Evolutionary conservation across 306 rosid genomes (phyloP), one percentile per base, ranked within the genome.

Genomic region (Elaeagnus macrophylla): DNA sequence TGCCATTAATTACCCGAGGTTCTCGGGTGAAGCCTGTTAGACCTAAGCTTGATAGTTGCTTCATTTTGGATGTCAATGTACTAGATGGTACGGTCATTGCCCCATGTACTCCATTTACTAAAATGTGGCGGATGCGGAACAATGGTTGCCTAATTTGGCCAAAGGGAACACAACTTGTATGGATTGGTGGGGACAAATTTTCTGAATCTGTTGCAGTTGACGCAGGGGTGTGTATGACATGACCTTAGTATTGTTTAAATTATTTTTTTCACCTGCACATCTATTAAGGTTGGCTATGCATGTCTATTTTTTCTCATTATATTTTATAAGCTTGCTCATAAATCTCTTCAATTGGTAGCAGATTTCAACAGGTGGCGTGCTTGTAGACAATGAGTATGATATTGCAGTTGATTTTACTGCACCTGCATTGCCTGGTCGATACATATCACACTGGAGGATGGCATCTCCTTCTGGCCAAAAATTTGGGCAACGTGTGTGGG

Each of bases 401-500:
- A 35, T 93, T 67, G 99, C 96, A 7, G 94, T 82, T 72, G 94
- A 87, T 62, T 84, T 87, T 37, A 80, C 46, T 10, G 87, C 96
- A 1, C 99, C 95, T 12, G 61, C 46, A 57, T 50, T 60, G 32
- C 89, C 89, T 54, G 99, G 99, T 45, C 88, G 68, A 48, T 87
- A 87, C 71, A 57, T 75, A 57, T 87, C 99, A 39, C 73, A 87
- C 62, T 93, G 99, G 99, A 82, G 72, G 77, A 68, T 87, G 95
- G 68, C 84, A 53, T 57, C 85, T 53, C 81, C 85, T 2, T 67
- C 89, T 37, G 96, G 96, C 39, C 81, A 80, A 46, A 75, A 44
- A 64, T 93, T 84, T 76, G 99, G 99, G 46, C 95, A 93, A 48
- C 87, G 94, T 61, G 85, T 87, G 56, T 93, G 99, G 99, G 96